Percentiles rank a stretch among this genome's conserved stretches.
Conservation (phyloP, 345 rosid genomes). For the Moringa oleifera region DNA sequence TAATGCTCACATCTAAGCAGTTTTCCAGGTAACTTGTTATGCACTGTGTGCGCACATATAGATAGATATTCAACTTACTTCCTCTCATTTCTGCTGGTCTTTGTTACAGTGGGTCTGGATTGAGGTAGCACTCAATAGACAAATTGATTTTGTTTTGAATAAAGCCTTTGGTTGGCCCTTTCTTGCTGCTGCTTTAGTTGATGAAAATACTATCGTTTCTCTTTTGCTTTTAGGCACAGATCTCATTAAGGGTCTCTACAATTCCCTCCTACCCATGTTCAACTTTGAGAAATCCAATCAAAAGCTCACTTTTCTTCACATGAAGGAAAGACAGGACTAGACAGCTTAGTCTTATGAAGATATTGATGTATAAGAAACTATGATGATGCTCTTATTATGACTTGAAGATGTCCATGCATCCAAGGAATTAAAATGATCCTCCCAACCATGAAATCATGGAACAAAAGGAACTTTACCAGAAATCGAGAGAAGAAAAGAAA, state of each 20-base stretch:
- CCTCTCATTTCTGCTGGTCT: too few relatives aligned
- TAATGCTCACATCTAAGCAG: too few relatives aligned
- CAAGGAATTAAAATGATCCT: too few relatives aligned
- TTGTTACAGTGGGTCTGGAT: too few relatives aligned
- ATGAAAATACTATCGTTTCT: conserved; percentile 1
- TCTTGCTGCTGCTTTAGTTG: background rate
- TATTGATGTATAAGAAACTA: conserved; percentile 8
- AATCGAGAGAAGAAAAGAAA: background rate
- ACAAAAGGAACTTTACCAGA: background rate
- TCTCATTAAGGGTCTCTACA: conserved; percentile 4
- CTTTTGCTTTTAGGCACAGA: conserved; percentile 15
- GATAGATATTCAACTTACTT: too few relatives aligned
- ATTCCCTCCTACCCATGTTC: background rate
- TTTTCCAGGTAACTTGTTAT: too few relatives aligned
- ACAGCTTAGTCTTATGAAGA: conserved; percentile 20
- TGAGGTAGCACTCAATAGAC: too few relatives aligned
- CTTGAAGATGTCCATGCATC: too few relatives aligned
- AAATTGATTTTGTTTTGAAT: too few relatives aligned
- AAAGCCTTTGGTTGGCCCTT: background rate
- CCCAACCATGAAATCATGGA: background rate
- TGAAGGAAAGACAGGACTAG: conserved; percentile 20
- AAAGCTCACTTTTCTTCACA: conserved; percentile 20
- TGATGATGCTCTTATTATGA: conserved; percentile 11
- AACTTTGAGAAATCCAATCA: conserved; percentile 31
- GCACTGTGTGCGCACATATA: too few relatives aligned